A percentile compares a stretch with the other conserved stretches of the same genome.
These are phyloP conservation scores for Suillus sp. DNA, from an alignment of 768 basidiomycete species.

Conservation along the genomic window DNA sequence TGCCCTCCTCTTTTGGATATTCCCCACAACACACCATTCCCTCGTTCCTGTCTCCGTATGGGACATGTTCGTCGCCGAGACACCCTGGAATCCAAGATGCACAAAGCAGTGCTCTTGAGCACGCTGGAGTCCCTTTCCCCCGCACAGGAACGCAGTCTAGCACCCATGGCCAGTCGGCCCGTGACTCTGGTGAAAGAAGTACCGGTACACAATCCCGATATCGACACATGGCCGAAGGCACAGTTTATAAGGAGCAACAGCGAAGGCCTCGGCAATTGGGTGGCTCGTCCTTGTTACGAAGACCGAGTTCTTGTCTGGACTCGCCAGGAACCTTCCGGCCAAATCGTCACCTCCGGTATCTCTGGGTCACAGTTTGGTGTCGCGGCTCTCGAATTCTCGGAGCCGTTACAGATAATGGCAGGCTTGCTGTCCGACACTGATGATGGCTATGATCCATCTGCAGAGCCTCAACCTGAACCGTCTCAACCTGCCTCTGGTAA, in stretches of 20 bases:
- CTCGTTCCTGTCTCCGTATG: conserved; percentile 55
- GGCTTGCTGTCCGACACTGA: conserved; percentile 39
- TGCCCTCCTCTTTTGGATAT: conserved; percentile 53
- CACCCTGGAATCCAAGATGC: conserved; percentile 47
- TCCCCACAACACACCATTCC: conserved; percentile 43
- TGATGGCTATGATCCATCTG: conserved; percentile 24
- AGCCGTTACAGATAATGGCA: conserved; percentile 64
- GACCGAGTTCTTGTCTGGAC: conserved; percentile 63
- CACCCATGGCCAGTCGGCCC: conserved; percentile 42
- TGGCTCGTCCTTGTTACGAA: conserved; percentile 74
- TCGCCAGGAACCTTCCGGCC: conserved; percentile 40
- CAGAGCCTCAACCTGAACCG: conserved; percentile 18
- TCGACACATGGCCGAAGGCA: conserved; percentile 18
- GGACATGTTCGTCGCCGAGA: conserved; percentile 38
- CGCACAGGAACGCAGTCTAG: conserved; percentile 46
- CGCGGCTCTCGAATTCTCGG: conserved; percentile 72
- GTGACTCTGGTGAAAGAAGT: conserved; percentile 27
- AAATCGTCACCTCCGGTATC: conserved; percentile 41
- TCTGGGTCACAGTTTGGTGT: conserved; percentile 57
- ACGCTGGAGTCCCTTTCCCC: conserved; percentile 45
- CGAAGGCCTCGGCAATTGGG: conserved; percentile 67
- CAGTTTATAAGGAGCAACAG: conserved; percentile 35
- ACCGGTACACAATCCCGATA: conserved; percentile 28
- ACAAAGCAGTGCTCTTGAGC: conserved; percentile 52
- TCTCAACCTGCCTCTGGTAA: conserved; percentile 22